These are phyloP conservation scores for Ambrosiella beaveri DNA, from an alignment of 2,329 filamentous ascomycete genomes.

Conservation along the genomic window DNA sequence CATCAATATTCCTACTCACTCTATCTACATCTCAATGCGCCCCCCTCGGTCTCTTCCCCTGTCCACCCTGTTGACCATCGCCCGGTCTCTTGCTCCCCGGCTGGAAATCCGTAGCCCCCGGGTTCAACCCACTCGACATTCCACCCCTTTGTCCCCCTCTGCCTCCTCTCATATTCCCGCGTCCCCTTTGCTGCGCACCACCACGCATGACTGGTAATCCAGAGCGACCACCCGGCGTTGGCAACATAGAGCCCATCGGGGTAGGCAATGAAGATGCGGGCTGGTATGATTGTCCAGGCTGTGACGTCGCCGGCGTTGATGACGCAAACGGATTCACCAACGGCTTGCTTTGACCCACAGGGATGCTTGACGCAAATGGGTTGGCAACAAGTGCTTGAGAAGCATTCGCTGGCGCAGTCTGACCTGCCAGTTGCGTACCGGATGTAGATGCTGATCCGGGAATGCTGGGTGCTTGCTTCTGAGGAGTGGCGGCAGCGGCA, in stretches of 20 bases:
- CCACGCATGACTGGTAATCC: constrained; percentile 27
- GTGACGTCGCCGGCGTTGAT: background rate
- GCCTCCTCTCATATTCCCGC: constrained; percentile 18
- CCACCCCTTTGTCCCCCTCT: constrained; percentile 27
- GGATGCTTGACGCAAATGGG: constrained; percentile 3
- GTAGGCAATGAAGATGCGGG: background rate
- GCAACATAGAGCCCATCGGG: constrained; percentile 1
- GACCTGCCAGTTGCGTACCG: no score
- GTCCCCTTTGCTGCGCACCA: constrained; percentile 17
- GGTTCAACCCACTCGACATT: constrained; percentile 28
- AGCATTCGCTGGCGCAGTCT: background rate
- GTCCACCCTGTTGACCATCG: constrained; percentile 28
- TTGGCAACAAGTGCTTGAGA: background rate
- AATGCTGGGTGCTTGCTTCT: background rate
- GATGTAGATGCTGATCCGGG: background rate
- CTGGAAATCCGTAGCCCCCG: constrained; percentile 37
- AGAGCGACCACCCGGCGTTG: constrained; percentile 12
- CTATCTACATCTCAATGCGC: constrained; percentile 1
- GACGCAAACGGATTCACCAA: constrained; percentile 6
- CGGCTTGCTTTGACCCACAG: background rate
- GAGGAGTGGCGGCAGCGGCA: background rate
- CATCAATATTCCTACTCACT: background rate
- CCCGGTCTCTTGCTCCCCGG: constrained; percentile 39
- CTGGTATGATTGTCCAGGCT: constrained; percentile 2
- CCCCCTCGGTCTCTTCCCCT: constrained; percentile 27